Percentiles rank a stretch among this genome's conserved stretches.
Evolutionary conservation across 73 alveolate genomes (phyloP).

Genomic region (Paramecium tetraurelia): DNA sequence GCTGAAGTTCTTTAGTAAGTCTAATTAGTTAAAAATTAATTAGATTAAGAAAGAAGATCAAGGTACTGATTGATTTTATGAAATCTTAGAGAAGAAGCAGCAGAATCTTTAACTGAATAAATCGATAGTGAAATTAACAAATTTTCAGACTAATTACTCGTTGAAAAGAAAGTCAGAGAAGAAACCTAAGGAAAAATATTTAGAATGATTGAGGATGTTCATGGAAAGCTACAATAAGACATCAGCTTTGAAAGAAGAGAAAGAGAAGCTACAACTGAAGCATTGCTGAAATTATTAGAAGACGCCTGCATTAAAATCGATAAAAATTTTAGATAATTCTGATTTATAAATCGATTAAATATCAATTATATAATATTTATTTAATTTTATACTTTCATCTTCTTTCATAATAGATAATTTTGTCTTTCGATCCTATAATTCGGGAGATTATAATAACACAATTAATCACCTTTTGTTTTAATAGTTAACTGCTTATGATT

Average conservation of each 20-base stretch:
- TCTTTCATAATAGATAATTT: too few species aligned
- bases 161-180: slow-evolving; percentile 34
- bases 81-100: background rate
- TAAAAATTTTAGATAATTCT: background rate
- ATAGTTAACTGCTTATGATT: too few species aligned
- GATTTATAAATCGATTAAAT: background rate
- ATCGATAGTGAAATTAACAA: slow-evolving; percentile 30
- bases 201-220: slow-evolving; percentile 47
- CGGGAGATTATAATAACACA: too few species aligned
- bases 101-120: slow-evolving; percentile 6
- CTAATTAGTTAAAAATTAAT: background rate
- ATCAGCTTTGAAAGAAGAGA: slow-evolving; percentile 8
- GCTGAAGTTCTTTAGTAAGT: slow-evolving; percentile 21
- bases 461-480: too few species aligned
- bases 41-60: slow-evolving; percentile 18
- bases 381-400: background rate
- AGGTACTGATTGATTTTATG: background rate
- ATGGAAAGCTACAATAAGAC: slow-evolving; percentile 11
- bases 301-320: slow-evolving; percentile 32
- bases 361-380: background rate
- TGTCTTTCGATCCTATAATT: too few species aligned
- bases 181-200: slow-evolving; percentile 40
- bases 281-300: slow-evolving; percentile 17
- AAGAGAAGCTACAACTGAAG: slow-evolving; percentile 48
- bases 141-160: background rate